Evolutionary conservation across 2,329 filamentous ascomycete genomes (phyloP).

Genomic region (Xylariaceae sp.): DNA sequence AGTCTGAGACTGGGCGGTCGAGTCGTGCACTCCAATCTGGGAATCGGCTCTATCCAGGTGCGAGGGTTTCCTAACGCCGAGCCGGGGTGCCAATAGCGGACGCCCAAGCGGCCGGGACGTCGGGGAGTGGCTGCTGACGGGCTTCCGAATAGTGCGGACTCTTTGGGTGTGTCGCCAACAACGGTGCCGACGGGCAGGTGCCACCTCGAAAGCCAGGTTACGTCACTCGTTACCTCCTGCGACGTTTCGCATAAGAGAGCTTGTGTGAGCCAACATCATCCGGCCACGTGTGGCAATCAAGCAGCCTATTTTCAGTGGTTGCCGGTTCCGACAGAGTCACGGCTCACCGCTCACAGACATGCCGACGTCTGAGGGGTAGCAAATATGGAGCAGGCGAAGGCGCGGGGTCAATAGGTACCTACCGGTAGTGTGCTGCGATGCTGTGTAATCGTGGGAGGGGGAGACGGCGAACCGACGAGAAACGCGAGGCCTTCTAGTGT

Average conservation of each 20-base stretch:
- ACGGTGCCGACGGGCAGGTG: neutral
- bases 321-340: neutral
- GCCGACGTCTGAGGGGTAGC: neutral
- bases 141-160: slow-evolving; percentile 1
- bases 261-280: slow-evolving; percentile 1
- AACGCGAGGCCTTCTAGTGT: too few species aligned
- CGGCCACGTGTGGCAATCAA: slow-evolving; percentile 4
- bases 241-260: slow-evolving; percentile 2
- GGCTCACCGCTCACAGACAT: neutral
- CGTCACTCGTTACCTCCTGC: neutral
- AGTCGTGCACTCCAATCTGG: neutral
- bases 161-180: neutral
- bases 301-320: neutral
- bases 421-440: too few species aligned
- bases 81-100: too few species aligned
- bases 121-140: neutral
- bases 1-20: neutral
- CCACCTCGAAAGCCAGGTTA: neutral
- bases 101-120: too few species aligned
- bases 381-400: neutral
- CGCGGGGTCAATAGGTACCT: too few species aligned
- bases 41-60: neutral
- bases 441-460: too few species aligned
- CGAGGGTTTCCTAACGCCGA: neutral
- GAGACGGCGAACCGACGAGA: too few species aligned